Evolutionary conservation across 805 yeast genomes (phyloP), one percentile per base, ranked within the genome.

Genomic region (Yamadazyma akitaensis): DNA sequence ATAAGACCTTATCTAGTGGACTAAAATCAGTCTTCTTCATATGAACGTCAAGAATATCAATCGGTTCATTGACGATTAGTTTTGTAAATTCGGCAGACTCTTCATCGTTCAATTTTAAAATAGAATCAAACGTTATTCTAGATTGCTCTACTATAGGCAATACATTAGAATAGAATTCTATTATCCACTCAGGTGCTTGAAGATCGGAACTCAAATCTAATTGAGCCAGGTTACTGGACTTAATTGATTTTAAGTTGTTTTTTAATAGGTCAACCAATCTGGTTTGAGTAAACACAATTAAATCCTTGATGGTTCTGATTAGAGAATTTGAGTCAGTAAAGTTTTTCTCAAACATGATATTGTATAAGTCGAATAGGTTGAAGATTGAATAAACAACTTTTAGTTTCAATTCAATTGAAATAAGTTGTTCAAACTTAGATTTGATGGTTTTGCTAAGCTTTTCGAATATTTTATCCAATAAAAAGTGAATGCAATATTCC

Each of bases 141-240:
- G 53, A 50, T 47, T 60, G 68, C 50, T 80, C 81, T 50, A 85
- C 74, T 1, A 88, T 63, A 1, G 80, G 80, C 47, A 84, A 70
- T 25, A 85, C 68, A 13, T 80, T 84, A 0, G 79, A 68, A 40
- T 85, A 74, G 53, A 84, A 81, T n/a, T 80, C 84, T 41, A 77
- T 69, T 18, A 87, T 66, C 90, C 95, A 91, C 49, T 87, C 95
- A 0, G 97, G 96, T 4, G 96, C 82, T 50, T 84, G 79, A 18
- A 87, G 67, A 50, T 88, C 88, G 25, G 75, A 75, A 43, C 69
- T 70, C 57, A 57, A 65, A 34, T 70, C 75, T 17, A 70, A 53
- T 43, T 67, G 65, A 2, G 75, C 74, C 64, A 58, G 67, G 48
- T 67, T 70, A 28, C 72, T 67, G 21, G 58, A 57, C 31, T 50